Evolutionary conservation across 1,139 yeast genomes (phyloP).

Genomic region (Geotrichum citri-aurantii): DNA sequence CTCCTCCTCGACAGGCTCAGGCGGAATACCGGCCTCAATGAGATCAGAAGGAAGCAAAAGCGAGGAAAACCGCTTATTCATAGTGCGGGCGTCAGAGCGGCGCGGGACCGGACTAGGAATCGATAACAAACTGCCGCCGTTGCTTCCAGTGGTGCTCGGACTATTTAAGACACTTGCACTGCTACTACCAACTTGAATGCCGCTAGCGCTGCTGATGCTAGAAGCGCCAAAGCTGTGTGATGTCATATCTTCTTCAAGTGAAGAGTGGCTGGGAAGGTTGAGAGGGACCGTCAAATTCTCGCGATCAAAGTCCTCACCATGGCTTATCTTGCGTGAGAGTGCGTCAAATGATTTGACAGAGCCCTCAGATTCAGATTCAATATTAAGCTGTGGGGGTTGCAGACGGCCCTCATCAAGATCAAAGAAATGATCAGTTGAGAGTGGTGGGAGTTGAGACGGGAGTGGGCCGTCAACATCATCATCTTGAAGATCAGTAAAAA

Average conservation of each 20-base stretch:
- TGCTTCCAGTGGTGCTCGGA: background rate
- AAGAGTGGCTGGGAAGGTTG: constrained; percentile 2
- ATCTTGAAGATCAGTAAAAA: constrained; percentile 26
- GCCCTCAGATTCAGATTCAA: constrained; percentile 14
- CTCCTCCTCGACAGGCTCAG: background rate
- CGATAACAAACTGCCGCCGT: background rate
- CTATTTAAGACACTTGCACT: background rate
- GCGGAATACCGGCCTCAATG: constrained; percentile 15
- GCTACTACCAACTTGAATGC: background rate
- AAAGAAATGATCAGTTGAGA: background rate
- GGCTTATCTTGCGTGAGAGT: background rate
- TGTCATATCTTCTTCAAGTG: constrained; percentile 1
- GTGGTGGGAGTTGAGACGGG: constrained; percentile 12
- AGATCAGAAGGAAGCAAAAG: constrained; percentile 15
- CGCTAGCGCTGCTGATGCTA: background rate
- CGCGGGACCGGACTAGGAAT: constrained; percentile 3
- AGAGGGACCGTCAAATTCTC: constrained; percentile 13
- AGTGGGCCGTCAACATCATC: constrained; percentile 18
- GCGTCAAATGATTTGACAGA: constrained; percentile 7
- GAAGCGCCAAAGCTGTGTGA: constrained; percentile 9
- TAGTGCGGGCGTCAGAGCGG: background rate
- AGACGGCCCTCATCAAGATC: background rate
- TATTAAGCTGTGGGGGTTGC: constrained; percentile 6
- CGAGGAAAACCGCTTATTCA: constrained; percentile 16
- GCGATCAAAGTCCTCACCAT: constrained; percentile 1